Conservation (phyloP, 192 early-diverging fungal genomes). For the Entomortierella parvispora region DNA sequence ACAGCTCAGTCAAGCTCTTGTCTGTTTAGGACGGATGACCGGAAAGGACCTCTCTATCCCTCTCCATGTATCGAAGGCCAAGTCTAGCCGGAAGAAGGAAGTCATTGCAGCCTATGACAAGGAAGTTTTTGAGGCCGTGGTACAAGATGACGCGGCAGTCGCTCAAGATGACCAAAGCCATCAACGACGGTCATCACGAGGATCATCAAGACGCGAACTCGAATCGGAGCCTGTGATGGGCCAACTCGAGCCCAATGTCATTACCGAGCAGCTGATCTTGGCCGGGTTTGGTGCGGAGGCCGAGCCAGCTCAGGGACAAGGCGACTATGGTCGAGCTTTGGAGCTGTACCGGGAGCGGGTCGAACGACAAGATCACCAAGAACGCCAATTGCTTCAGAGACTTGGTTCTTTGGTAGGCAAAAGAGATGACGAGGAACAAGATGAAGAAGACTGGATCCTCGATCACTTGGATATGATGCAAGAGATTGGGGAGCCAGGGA, state of each 20-base stretch:
- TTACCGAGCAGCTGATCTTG: constrained; percentile 23
- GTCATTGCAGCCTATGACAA: constrained; percentile 27
- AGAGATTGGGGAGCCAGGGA: constrained; percentile 1
- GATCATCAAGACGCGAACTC: neutral
- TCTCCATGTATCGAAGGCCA: constrained; percentile 4
- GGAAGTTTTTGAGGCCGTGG: constrained; percentile 30
- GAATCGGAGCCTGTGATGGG: neutral
- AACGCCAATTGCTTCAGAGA: constrained; percentile 17
- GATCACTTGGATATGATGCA: constrained; percentile 9
- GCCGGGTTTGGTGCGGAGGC: constrained; percentile 36
- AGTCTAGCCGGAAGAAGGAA: constrained; percentile 28
- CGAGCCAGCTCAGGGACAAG: constrained; percentile 28
- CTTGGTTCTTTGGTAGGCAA: neutral
- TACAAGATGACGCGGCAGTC: neutral
- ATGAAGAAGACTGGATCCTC: constrained; percentile 19
- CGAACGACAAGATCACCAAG: constrained; percentile 29
- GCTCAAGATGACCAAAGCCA: neutral
- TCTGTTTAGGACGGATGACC: constrained; percentile 33
- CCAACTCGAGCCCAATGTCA: constrained; percentile 17
- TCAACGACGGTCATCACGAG: neutral
- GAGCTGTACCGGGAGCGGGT: constrained; percentile 37
- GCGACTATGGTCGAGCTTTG: constrained; percentile 29
- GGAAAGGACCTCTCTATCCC: neutral
- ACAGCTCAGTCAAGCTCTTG: constrained; percentile 14
- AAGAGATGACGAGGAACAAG: neutral